These are phyloP conservation scores for Xylaria acuta DNA, from an alignment of 495 filamentous ascomycete genomes.

Conservation along the genomic window DNA sequence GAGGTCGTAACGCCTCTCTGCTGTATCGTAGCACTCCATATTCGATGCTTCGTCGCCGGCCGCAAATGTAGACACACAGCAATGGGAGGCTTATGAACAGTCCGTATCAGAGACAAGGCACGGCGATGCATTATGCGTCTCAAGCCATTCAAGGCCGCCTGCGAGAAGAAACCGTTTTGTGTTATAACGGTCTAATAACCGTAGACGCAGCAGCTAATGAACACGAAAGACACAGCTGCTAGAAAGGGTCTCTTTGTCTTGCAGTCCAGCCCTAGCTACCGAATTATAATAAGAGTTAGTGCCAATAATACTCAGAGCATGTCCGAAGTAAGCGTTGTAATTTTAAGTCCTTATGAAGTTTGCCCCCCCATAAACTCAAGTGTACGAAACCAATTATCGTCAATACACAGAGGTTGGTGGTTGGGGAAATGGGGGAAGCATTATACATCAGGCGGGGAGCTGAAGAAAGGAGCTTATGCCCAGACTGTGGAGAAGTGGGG, in stretches of 20 bases:
- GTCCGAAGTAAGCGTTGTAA: not conserved
- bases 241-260: not conserved
- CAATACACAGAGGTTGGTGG: not conserved
- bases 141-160: not conserved
- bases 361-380: not conserved
- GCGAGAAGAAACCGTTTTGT: not conserved
- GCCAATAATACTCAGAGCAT: not conserved
- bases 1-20: conserved; percentile 30
- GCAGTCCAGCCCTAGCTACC: not conserved
- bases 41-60: not conserved
- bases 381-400: conserved; percentile 4
- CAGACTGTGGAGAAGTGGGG: conserved; percentile 7
- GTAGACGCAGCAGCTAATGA: not conserved
- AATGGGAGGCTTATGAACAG: not conserved
- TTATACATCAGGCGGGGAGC: not conserved
- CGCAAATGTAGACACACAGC: not conserved
- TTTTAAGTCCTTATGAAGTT: not conserved
- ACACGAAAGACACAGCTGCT: not conserved
- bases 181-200: not conserved
- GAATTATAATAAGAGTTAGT: not conserved
- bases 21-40: conserved; percentile 16
- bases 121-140: not conserved
- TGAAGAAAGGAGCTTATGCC: not conserved
- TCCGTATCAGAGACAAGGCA: not conserved
- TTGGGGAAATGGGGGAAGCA: conserved; percentile 3